A percentile compares a stretch with the other conserved stretches of the same genome.
Conservation (phyloP, 2,329 filamentous ascomycete genomes). For the Sporothrix sp. region DNA sequence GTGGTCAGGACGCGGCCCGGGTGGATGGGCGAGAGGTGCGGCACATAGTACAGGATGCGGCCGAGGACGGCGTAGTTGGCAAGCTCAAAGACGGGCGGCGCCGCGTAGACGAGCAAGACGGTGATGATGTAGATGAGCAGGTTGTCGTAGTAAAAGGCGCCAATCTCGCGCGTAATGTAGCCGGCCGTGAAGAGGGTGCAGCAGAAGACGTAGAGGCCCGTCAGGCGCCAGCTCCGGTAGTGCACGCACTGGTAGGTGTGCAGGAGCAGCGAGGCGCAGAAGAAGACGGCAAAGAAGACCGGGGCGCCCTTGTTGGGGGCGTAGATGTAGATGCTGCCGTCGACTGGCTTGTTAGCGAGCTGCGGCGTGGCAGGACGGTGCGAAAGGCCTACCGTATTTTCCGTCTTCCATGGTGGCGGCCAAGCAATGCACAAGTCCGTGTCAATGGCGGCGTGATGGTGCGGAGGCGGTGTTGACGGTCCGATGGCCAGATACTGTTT, state of each 20-base stretch:
- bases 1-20: constrained; percentile 34
- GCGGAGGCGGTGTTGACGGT: too few relatives aligned
- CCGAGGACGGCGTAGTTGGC: constrained; percentile 56
- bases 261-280: constrained; percentile 20
- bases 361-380: neutral
- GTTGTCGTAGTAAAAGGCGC: constrained; percentile 38
- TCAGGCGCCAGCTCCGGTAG: constrained; percentile 42
- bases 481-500: neutral
- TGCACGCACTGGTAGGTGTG: constrained; percentile 29
- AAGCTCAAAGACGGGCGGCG: constrained; percentile 48
- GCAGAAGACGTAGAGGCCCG: constrained; percentile 38
- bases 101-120: constrained; percentile 28
- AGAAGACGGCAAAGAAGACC: constrained; percentile 28
- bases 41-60: constrained; percentile 52
- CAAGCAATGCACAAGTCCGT: too few relatives aligned
- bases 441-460: too few relatives aligned
- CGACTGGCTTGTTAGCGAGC: constrained; percentile 14
- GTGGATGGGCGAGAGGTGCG: constrained; percentile 46
- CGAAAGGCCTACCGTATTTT: constrained; percentile 9
- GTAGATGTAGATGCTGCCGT: constrained; percentile 24
- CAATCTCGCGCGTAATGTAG: constrained; percentile 37
- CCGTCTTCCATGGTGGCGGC: constrained; percentile 12
- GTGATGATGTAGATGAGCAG: constrained; percentile 33
- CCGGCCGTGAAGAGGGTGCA: constrained; percentile 39
- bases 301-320: constrained; percentile 29